Conservation (phyloP, 2,329 filamentous ascomycete species). For the Colletotrichum acutatum region DNA sequence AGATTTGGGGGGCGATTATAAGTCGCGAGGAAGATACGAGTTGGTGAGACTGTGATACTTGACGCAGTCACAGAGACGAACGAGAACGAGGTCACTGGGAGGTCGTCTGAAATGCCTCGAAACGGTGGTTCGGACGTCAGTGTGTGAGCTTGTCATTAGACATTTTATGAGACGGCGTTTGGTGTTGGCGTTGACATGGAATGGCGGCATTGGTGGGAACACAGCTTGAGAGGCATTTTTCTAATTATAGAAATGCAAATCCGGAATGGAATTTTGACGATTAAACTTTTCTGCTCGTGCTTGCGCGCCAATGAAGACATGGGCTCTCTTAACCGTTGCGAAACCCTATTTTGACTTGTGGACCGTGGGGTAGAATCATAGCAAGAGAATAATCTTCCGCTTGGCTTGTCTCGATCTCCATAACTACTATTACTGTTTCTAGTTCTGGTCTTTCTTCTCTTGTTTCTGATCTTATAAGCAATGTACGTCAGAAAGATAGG, state of each 20-base stretch:
- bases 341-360: no score
- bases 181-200: not conserved
- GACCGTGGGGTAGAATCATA: no score
- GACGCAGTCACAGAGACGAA: not conserved
- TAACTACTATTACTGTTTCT: no score
- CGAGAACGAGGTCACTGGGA: not conserved
- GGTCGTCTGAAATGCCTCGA: not conserved
- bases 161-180: not conserved
- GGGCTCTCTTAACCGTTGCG: no score
- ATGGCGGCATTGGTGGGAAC: not conserved
- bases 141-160: not conserved
- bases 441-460: no score
- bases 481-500: no score
- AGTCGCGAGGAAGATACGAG: slow-evolving; percentile 53
- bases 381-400: no score
- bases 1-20: slow-evolving; percentile 55
- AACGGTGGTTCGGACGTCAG: not conserved
- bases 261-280: not conserved
- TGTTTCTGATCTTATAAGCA: no score
- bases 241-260: not conserved
- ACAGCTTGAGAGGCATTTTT: not conserved
- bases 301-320: not conserved
- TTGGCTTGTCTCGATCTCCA: no score
- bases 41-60: slow-evolving; percentile 44
- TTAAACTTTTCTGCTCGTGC: not conserved